Percentiles rank a stretch among this genome's conserved stretches.
Evolutionary conservation across 148 eudicot species (phyloP).

Genomic region (Amaranthus hypochondriacus): DNA sequence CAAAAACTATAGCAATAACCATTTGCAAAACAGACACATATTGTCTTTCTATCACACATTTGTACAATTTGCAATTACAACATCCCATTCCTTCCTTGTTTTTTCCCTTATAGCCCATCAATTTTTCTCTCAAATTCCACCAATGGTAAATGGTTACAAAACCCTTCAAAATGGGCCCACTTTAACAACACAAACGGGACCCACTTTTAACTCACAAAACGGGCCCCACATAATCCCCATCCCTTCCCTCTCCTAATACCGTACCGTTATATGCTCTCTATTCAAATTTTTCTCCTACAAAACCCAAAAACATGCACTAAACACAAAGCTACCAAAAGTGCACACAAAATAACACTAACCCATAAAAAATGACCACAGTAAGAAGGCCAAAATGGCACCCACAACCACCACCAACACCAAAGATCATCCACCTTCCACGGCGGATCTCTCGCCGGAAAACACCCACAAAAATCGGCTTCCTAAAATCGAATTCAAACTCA

Average conservation of each 20-base stretch:
- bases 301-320: slow-evolving; percentile 20
- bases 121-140: background rate
- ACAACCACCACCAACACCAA: slow-evolving; percentile 60
- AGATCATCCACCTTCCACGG: slow-evolving; percentile 73
- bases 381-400: slow-evolving; percentile 57
- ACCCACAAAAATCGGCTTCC: slow-evolving; percentile 17
- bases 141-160: background rate
- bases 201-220: background rate
- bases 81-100: background rate
- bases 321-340: slow-evolving; percentile 17
- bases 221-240: slow-evolving; percentile 9
- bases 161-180: background rate
- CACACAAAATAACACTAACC: background rate
- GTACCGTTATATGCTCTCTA: slow-evolving; percentile 17
- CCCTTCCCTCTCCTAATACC: background rate
- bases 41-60: background rate
- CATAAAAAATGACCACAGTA: slow-evolving; percentile 19
- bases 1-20: too few species aligned
- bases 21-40: too few species aligned
- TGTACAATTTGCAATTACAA: background rate
- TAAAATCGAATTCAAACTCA: slow-evolving; percentile 1
- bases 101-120: background rate
- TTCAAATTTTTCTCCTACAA: slow-evolving; percentile 20
- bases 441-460: slow-evolving; percentile 53
- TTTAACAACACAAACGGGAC: background rate